These are phyloP conservation scores for Tremella fuciformis DNA, from an alignment of 768 basidiomycete species.

Conservation along the genomic window DNA sequence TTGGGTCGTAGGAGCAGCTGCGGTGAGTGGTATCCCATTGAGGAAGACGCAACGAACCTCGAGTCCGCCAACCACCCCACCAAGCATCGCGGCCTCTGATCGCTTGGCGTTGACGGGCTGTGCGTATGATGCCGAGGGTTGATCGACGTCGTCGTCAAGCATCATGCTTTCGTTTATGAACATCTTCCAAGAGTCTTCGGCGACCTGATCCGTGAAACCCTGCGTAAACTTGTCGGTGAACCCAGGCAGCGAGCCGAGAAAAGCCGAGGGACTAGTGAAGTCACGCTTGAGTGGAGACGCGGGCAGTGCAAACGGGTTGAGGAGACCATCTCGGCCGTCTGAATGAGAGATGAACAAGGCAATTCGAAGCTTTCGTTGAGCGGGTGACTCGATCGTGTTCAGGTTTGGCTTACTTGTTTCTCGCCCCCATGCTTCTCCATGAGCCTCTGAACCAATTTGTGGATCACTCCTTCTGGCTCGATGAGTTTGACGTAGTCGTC, in stretches of 20 bases:
- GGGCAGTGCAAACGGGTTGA: not conserved
- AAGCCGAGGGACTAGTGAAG: constrained; percentile 18
- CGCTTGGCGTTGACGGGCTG: not conserved
- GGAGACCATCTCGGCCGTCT: not conserved
- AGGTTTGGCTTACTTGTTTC: constrained; percentile 20
- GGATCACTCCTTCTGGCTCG: constrained; percentile 34
- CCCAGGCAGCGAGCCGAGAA: constrained; percentile 30
- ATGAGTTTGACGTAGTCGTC: constrained; percentile 30
- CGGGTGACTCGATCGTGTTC: not conserved
- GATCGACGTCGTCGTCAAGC: not conserved
- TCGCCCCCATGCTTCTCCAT: constrained; percentile 42
- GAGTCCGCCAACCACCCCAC: constrained; percentile 22
- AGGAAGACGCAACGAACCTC: constrained; percentile 25
- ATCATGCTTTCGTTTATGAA: not conserved
- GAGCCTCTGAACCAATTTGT: constrained; percentile 35
- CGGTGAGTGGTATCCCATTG: not conserved
- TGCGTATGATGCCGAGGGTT: not conserved
- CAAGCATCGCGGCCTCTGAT: constrained; percentile 13
- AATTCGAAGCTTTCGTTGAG: constrained; percentile 23
- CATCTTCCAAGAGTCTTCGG: constrained; percentile 7
- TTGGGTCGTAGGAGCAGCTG: constrained; percentile 2
- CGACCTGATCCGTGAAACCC: constrained; percentile 1
- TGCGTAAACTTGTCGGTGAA: constrained; percentile 13
- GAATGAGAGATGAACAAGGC: constrained; percentile 18
- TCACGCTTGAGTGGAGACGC: constrained; percentile 13